phyloP scores from a whole-genome alignment of 805 yeast genomes.

The Lachancea meyersii region DNA sequence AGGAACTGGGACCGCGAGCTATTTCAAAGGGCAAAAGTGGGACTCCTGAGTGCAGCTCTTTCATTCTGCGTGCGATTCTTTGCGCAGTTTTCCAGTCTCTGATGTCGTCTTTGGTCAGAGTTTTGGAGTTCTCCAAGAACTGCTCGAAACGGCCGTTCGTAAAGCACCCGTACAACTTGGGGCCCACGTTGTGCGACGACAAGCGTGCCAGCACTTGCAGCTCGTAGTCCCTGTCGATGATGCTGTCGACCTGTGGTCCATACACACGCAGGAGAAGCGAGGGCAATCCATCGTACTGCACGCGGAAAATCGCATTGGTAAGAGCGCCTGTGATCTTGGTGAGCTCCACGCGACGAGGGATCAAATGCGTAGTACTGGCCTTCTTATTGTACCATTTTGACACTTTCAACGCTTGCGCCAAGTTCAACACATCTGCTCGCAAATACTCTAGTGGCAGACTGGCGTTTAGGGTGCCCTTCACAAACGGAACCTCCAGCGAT shows the following conservation, averaged over 20 bases:
- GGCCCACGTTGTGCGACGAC: conserved; percentile 77
- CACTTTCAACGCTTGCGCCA: conserved; percentile 57
- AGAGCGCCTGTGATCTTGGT: conserved; percentile 84
- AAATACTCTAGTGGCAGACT: conserved; percentile 77
- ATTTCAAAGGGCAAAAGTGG: conserved; percentile 54
- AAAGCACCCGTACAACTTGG: conserved; percentile 81
- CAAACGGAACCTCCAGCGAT: conserved; percentile 38
- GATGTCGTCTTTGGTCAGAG: conserved; percentile 68
- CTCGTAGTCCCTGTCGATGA: conserved; percentile 83
- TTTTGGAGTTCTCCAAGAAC: conserved; percentile 73
- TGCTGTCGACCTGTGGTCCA: conserved; percentile 78
- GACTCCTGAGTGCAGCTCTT: conserved; percentile 81
- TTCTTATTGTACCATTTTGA: conserved; percentile 70
- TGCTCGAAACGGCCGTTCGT: conserved; percentile 92
- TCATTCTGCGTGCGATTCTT: conserved; percentile 93
- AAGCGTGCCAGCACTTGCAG: conserved; percentile 65
- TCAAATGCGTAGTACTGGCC: conserved; percentile 23
- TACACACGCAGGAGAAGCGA: conserved; percentile 71
- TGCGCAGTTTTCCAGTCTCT: conserved; percentile 69
- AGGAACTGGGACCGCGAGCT: conserved; percentile 55
- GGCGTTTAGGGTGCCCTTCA: conserved; percentile 62
- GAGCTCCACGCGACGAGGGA: conserved; percentile 43
- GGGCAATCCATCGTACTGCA: conserved; percentile 58
- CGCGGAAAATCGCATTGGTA: conserved; percentile 81
- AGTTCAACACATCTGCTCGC: conserved; percentile 67